Conservation (phyloP, 108 stramenopile species). For the Cyclotella atomus region DNA sequence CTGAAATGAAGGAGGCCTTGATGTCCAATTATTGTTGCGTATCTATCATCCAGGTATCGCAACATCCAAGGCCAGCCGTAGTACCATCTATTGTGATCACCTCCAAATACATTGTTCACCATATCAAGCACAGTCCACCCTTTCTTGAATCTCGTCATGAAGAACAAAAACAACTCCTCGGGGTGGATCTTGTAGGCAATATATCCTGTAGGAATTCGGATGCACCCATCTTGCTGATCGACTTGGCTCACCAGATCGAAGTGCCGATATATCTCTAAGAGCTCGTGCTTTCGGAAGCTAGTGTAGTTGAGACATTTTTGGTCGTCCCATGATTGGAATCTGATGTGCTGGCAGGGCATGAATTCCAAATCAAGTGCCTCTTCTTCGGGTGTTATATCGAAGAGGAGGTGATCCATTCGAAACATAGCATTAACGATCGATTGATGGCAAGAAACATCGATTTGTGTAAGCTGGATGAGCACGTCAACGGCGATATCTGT, state of each 20-base stretch:
- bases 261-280: neutral
- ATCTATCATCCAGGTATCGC: neutral
- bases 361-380: neutral
- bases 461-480: neutral
- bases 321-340: conserved; percentile 1
- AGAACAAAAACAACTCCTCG: conserved; percentile 16
- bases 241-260: neutral
- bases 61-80: conserved; percentile 3
- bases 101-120: conserved; percentile 5
- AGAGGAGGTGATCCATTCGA: neutral
- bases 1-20: neutral
- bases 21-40: neutral
- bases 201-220: conserved; percentile 4
- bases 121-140: conserved; percentile 1
- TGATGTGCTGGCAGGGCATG: neutral
- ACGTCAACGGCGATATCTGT: neutral
- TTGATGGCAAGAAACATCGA: neutral
- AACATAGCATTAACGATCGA: neutral
- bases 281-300: conserved; percentile 5
- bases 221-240: neutral
- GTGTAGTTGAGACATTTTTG: conserved; percentile 9
- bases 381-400: conserved; percentile 8
- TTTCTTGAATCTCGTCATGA: conserved; percentile 9
- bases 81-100: conserved; percentile 7
- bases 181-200: neutral